Evolutionary conservation across 257 asterid species (phyloP).

Genomic region (Solanum habrochaites): DNA sequence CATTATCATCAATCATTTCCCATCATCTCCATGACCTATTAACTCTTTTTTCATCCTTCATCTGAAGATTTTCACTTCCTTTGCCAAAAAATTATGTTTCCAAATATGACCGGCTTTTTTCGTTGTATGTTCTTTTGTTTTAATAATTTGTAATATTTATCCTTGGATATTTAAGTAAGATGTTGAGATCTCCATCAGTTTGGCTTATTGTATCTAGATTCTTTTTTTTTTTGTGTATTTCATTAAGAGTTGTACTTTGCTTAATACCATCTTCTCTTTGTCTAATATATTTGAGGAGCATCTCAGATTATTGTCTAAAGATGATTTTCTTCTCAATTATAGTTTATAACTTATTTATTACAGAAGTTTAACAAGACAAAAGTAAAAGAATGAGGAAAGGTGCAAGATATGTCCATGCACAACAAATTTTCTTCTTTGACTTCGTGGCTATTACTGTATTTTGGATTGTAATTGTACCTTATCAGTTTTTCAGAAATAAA

Average conservation of each 20-base stretch:
- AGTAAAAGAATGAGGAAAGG: too few relatives aligned
- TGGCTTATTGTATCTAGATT: background rate
- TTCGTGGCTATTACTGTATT: too few relatives aligned
- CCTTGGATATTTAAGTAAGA: background rate
- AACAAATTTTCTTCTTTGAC: too few relatives aligned
- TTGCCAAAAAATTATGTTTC: background rate
- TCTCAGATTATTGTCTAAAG: too few relatives aligned
- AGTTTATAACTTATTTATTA: background rate
- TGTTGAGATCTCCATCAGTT: background rate
- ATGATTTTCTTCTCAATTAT: background rate
- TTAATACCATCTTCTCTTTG: background rate
- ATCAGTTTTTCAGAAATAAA: too few relatives aligned
- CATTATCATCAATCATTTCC: background rate
- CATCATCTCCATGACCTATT: too few relatives aligned
- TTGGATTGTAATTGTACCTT: too few relatives aligned
- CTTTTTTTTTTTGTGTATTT: background rate
- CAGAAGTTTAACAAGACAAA: too few relatives aligned
- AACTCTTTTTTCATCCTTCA: too few relatives aligned
- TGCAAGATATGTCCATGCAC: too few relatives aligned
- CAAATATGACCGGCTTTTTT: background rate
- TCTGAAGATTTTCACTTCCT: background rate
- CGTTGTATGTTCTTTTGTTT: background rate
- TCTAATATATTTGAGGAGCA: background rate
- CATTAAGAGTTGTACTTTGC: background rate
- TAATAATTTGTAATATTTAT: background rate